These are phyloP conservation scores for Jacaranda copaia DNA, from an alignment of 257 asterid genomes.

Conservation along the genomic window DNA sequence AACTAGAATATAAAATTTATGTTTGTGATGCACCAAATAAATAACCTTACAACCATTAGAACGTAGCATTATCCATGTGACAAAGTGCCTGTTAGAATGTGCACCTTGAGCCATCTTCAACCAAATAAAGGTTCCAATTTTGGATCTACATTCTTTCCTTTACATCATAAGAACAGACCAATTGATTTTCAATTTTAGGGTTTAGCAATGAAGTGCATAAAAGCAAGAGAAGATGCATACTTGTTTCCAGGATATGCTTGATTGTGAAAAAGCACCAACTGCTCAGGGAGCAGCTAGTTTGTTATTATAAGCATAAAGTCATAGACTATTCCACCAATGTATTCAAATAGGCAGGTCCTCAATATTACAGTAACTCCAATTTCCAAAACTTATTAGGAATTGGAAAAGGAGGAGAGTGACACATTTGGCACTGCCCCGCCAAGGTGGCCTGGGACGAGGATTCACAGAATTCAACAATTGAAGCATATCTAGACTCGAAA, in stretches of 20 bases:
- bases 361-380: background rate
- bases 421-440: background rate
- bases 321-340: background rate
- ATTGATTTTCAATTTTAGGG: too few relatives aligned
- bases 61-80: background rate
- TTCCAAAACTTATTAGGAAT: background rate
- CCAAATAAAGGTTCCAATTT: too few relatives aligned
- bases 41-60: constrained; percentile 9
- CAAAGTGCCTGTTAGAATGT: background rate
- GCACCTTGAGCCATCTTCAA: background rate
- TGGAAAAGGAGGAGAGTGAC: background rate
- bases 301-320: background rate
- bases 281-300: constrained; percentile 7
- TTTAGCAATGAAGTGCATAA: background rate
- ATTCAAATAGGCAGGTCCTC: background rate
- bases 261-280: background rate
- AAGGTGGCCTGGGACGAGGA: background rate
- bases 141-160: too few relatives aligned
- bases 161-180: too few relatives aligned
- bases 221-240: background rate
- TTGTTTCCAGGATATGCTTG: constrained; percentile 1
- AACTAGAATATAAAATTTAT: background rate
- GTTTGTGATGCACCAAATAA: background rate
- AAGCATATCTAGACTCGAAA: background rate
- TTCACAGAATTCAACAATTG: constrained; percentile 8